These are phyloP conservation scores for Xylaria polymorpha DNA, from an alignment of 2,329 filamentous ascomycete species.

Conservation along the genomic window DNA sequence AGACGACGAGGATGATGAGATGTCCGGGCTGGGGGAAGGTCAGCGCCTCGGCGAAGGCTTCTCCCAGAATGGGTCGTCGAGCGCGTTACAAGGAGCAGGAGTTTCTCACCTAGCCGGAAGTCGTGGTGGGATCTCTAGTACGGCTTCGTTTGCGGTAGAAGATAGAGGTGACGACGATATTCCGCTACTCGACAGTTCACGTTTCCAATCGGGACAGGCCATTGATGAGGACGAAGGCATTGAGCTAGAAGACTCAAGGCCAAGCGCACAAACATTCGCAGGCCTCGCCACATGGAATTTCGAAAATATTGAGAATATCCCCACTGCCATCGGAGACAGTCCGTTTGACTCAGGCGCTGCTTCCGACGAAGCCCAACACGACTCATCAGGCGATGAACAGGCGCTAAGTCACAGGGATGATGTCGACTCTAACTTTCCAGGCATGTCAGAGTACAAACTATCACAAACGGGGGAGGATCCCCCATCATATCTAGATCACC, in stretches of 20 bases:
- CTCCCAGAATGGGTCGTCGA: conserved; percentile 92
- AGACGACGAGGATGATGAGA: conserved; percentile 62
- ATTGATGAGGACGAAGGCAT: conserved; percentile 63
- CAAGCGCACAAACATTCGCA: conserved; percentile 44
- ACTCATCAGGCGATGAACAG: conserved; percentile 52
- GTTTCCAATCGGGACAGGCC: conserved; percentile 53
- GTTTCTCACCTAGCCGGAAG: conserved; percentile 75
- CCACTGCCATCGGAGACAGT: conserved; percentile 49
- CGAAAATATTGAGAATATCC: conserved; percentile 53
- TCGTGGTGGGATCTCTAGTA: conserved; percentile 64
- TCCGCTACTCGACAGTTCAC: conserved; percentile 42
- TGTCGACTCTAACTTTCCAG: conserved; percentile 43
- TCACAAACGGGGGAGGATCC: conserved; percentile 39
- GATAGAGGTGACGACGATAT: conserved; percentile 41
- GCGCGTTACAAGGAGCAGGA: conserved; percentile 82
- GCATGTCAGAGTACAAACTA: conserved; percentile 48
- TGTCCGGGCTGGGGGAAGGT: conserved; percentile 76
- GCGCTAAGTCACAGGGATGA: conserved; percentile 48
- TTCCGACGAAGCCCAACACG: conserved; percentile 54
- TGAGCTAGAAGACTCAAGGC: conserved; percentile 52
- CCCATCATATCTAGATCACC: conserved; percentile 40
- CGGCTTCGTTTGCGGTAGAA: conserved; percentile 26
- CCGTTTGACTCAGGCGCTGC: conserved; percentile 48
- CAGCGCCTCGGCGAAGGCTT: conserved; percentile 84
- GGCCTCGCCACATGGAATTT: conserved; percentile 60